Base-by-base conservation (phyloP, 1,284 basidiomycete species). In the Cryptococcus maquisensis region DNA sequence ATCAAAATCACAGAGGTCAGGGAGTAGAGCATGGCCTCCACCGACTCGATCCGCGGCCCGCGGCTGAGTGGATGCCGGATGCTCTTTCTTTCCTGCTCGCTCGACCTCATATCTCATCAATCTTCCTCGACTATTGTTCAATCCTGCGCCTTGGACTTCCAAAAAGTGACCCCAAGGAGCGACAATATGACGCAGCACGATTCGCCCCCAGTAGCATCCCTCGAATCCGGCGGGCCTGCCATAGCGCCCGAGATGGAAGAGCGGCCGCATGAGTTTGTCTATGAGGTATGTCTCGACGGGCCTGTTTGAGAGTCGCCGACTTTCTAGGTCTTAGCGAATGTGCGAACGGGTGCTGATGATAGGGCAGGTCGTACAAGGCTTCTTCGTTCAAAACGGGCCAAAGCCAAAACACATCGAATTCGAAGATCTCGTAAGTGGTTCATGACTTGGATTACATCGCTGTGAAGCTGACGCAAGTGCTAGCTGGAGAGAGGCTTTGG, bases 401-500 rank as follows among this genome's bases (percentile, higher is more conserved):
- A 49, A 65, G 36, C 62, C 59, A 13, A 67, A 68, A 57, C 60
- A 64, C 47, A 42, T 68, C 46, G 56, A 60, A 13, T 69, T 67
- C 47, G 68, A 72, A 47, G 58, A 73, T 6, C 64, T 73, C 43
- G 73, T 73, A 49, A 54, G 69, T 61, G 12, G 18, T 10, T 21
- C 43, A 10, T 42, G 41, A 42, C 42, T 23, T 21, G 40, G 20
- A 21, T 20, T 24, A 20, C n/a, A 49, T n/a, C n/a, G 26, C 24
- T 16, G 16, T 40, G 20, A 7, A 21, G 42, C 42, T 44, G 42
- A 21, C 28, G 28, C 28, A 10, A 16, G 15, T 18, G 2, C 18
- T 55, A 73, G 71, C 64, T 72, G 15, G 48, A 64, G 28, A 50
- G 62, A 13, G 63, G 62, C 32, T 77, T 77, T 40, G 75, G 75